A percentile compares a stretch with the other conserved stretches of the same genome.
Evolutionary conservation across 2,329 filamentous ascomycete genomes (phyloP).

Genomic region (Dactylonectria macrodidyma): DNA sequence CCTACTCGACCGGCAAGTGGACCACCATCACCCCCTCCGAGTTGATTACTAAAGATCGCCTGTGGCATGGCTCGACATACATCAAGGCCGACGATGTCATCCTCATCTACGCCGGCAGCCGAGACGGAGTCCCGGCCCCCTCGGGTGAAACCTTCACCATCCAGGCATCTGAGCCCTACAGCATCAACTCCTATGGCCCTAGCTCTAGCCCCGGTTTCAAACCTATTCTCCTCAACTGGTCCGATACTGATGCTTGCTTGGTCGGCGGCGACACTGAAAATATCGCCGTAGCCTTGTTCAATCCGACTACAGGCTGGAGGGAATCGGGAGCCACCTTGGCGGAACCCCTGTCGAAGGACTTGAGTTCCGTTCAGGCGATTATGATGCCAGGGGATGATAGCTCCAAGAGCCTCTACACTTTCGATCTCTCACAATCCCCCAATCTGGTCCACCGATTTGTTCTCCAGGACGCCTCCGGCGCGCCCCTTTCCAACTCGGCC

Average conservation of each 20-base stretch:
- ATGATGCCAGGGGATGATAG: slow-evolving; percentile 82
- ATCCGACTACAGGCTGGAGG: neutral
- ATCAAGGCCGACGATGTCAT: slow-evolving; percentile 79
- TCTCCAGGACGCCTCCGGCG: slow-evolving; percentile 80
- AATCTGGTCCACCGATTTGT: slow-evolving; percentile 82
- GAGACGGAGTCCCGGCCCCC: slow-evolving; percentile 68
- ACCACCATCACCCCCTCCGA: too few relatives aligned
- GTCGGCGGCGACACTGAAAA: slow-evolving; percentile 78
- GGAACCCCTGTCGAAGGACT: slow-evolving; percentile 71
- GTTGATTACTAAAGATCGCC: slow-evolving; percentile 79
- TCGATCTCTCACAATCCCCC: slow-evolving; percentile 81
- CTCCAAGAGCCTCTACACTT: slow-evolving; percentile 84
- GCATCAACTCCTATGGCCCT: slow-evolving; percentile 71
- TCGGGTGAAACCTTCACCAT: slow-evolving; percentile 86
- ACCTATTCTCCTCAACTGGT: slow-evolving; percentile 84
- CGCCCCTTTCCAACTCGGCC: slow-evolving; percentile 68
- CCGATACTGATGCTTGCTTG: slow-evolving; percentile 78
- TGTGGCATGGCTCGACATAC: slow-evolving; percentile 83
- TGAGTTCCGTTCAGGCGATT: slow-evolving; percentile 73
- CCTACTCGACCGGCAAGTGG: slow-evolving; percentile 69
- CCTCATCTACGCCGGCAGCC: slow-evolving; percentile 83
- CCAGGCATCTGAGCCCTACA: slow-evolving; percentile 74
- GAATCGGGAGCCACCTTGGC: slow-evolving; percentile 74
- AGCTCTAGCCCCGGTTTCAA: slow-evolving; percentile 73
- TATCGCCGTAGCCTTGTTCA: slow-evolving; percentile 57